phyloP scores from a whole-genome alignment of 129 eudicot genomes.

The Centaurea solstitialis region DNA sequence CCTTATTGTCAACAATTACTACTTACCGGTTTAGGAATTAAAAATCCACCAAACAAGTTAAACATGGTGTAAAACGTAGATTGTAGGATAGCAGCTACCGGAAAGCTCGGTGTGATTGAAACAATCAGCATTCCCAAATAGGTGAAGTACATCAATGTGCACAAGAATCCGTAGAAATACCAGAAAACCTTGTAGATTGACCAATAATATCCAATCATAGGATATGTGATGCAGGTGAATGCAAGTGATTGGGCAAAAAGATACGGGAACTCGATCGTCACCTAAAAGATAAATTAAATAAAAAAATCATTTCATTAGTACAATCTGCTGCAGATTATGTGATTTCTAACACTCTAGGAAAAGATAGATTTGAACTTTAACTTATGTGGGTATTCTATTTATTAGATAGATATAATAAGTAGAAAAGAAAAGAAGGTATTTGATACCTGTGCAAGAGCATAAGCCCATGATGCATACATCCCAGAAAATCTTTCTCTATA shows the following conservation, averaged over 20 bases:
- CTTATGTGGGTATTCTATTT: background rate
- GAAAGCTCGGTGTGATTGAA: conserved; percentile 58
- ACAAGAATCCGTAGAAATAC: conserved; percentile 55
- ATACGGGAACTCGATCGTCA: conserved; percentile 63
- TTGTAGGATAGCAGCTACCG: conserved; percentile 51
- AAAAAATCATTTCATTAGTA: background rate
- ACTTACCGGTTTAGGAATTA: conserved; percentile 63
- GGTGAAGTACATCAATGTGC: conserved; percentile 63
- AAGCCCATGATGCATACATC: conserved; percentile 73
- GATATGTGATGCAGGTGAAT: conserved; percentile 52
- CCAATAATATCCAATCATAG: conserved; percentile 67
- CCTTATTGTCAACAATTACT: background rate
- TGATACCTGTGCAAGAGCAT: conserved; percentile 65
- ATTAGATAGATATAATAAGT: background rate
- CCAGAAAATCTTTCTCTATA: conserved; percentile 74
- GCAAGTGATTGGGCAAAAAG: conserved; percentile 44
- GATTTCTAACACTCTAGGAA: background rate
- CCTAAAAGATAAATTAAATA: conserved; percentile 38
- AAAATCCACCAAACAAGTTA: conserved; percentile 62
- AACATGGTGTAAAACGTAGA: conserved; percentile 48
- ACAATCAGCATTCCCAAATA: conserved; percentile 61
- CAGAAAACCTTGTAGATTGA: conserved; percentile 52
- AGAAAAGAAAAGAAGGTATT: background rate
- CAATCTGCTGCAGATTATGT: background rate
- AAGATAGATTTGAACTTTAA: background rate